phyloP scores from a whole-genome alignment of 1,284 basidiomycete genomes.

The Austroboletus novae-zelandiae region DNA sequence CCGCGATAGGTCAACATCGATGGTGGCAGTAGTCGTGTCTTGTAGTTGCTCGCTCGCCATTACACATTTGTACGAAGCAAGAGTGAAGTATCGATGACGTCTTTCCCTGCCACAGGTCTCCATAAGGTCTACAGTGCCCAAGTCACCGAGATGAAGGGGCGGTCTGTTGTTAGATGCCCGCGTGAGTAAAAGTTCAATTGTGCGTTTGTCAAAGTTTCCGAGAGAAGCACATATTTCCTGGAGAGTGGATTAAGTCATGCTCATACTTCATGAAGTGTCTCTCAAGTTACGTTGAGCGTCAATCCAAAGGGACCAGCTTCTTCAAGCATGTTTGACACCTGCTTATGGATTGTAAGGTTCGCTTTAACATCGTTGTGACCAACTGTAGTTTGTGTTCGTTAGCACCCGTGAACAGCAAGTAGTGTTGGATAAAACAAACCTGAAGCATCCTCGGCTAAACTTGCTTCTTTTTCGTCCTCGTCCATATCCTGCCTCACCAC shows the following conservation, averaged over 20 bases:
- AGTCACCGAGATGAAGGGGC: slow-evolving; percentile 67
- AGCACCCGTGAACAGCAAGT: not conserved
- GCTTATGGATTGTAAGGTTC: slow-evolving; percentile 69
- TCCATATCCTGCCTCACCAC: slow-evolving; percentile 37
- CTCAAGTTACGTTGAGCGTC: slow-evolving; percentile 59
- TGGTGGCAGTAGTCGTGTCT: slow-evolving; percentile 40
- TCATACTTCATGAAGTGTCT: not conserved
- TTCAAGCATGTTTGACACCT: slow-evolving; percentile 69
- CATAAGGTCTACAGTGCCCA: slow-evolving; percentile 63
- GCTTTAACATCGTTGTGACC: slow-evolving; percentile 43
- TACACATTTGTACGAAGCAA: slow-evolving; percentile 55
- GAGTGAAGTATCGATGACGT: slow-evolving; percentile 74
- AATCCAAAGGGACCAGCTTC: slow-evolving; percentile 63
- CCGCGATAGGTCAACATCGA: slow-evolving; percentile 44
- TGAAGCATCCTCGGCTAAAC: slow-evolving; percentile 18
- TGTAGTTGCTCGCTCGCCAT: slow-evolving; percentile 59
- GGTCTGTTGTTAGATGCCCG: slow-evolving; percentile 63
- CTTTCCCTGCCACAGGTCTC: slow-evolving; percentile 80
- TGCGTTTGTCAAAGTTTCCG: slow-evolving; percentile 72
- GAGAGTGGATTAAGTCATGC: slow-evolving; percentile 10
- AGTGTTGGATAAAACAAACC: slow-evolving; percentile 9
- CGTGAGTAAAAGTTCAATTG: slow-evolving; percentile 71
- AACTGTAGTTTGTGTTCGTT: slow-evolving; percentile 14
- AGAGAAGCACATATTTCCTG: slow-evolving; percentile 69
- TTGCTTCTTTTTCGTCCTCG: slow-evolving; percentile 41